Evolutionary conservation across 371 early-diverging fungal species (phyloP).

Genomic region (Mucor irregularis): DNA sequence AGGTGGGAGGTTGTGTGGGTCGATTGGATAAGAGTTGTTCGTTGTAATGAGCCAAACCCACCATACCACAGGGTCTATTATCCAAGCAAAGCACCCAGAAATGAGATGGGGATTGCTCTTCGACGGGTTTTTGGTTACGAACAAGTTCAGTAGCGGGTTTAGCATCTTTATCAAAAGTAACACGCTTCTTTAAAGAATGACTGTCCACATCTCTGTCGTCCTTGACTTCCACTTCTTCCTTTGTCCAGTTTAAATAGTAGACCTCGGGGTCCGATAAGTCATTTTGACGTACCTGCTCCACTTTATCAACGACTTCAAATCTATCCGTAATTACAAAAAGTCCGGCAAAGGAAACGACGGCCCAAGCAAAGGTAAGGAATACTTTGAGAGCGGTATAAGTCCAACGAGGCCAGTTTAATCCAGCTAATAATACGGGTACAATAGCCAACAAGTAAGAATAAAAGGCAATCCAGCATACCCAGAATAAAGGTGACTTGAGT

Average conservation of each 20-base stretch:
- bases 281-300: constrained; percentile 39
- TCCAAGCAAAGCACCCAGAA: constrained; percentile 49
- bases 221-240: constrained; percentile 24
- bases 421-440: constrained; percentile 32
- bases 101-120: constrained; percentile 27
- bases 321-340: constrained; percentile 42
- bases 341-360: constrained; percentile 33
- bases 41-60: constrained; percentile 36
- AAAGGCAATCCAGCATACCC: constrained; percentile 39
- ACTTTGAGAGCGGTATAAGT: constrained; percentile 23
- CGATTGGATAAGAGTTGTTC: constrained; percentile 21
- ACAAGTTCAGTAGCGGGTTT: constrained; percentile 29
- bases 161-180: constrained; percentile 31
- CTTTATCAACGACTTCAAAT: constrained; percentile 31
- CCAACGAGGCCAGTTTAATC: constrained; percentile 27
- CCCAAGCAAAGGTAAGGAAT: constrained; percentile 40
- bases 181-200: constrained; percentile 16
- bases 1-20: constrained; percentile 18
- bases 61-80: constrained; percentile 33
- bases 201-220: constrained; percentile 4
- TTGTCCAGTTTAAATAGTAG: constrained; percentile 44
- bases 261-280: constrained; percentile 48
- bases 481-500: constrained; percentile 39
- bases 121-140: constrained; percentile 31
- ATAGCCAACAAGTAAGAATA: constrained; percentile 34